Conservation (phyloP, 2,329 filamentous ascomycete species). For the Trichoderma gracile region DNA sequence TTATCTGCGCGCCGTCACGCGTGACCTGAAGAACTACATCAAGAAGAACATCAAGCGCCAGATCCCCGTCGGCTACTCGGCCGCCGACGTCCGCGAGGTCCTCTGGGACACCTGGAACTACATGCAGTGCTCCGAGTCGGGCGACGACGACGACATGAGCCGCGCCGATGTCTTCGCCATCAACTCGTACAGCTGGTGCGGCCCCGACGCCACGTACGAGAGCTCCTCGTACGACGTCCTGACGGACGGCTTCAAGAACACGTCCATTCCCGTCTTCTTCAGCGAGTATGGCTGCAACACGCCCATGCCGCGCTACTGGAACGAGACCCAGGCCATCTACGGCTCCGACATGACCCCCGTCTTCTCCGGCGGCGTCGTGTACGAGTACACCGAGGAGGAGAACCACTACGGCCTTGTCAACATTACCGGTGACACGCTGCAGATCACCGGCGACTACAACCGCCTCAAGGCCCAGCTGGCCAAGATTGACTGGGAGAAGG, state of each 20-base stretch:
- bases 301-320: conserved; percentile 69
- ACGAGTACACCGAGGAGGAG: conserved; percentile 74
- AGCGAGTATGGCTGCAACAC: conserved; percentile 80
- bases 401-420: conserved; percentile 67
- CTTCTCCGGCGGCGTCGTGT: conserved; percentile 76
- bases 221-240: conserved; percentile 64
- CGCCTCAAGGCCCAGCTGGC: conserved; percentile 74
- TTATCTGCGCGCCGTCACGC: conserved; percentile 73
- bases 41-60: conserved; percentile 65
- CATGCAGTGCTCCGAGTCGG: conserved; percentile 64
- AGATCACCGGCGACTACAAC: conserved; percentile 66
- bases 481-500: conserved; percentile 68
- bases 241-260: conserved; percentile 63
- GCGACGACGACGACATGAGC: conserved; percentile 59
- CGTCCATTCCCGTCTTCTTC: conserved; percentile 76
- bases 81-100: conserved; percentile 73
- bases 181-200: conserved; percentile 73
- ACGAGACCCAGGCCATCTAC: conserved; percentile 74
- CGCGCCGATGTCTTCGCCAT: conserved; percentile 74
- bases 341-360: conserved; percentile 65
- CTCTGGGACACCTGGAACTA: conserved; percentile 76
- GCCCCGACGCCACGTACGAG: conserved; percentile 59
- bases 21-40: conserved; percentile 81
- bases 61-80: conserved; percentile 79
- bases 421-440: conserved; percentile 58